Evolutionary conservation across 2,329 filamentous ascomycete genomes (phyloP).

Genomic region (Pseudogymnoascus sp.): DNA sequence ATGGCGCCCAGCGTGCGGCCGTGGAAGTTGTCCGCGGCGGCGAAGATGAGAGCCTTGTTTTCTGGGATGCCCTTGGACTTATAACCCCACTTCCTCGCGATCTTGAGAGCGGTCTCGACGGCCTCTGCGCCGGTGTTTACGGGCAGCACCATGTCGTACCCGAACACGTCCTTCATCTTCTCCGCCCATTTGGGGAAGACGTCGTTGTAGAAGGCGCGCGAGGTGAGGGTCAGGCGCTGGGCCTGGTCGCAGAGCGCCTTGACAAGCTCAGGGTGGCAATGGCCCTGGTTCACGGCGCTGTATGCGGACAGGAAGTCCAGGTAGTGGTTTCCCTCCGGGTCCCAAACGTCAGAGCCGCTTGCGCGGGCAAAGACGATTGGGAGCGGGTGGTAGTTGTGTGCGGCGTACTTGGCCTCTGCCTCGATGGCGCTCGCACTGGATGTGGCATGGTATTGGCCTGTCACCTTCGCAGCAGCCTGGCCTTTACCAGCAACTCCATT

Average conservation of each 20-base stretch:
- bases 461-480: constrained; percentile 20
- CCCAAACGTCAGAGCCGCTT: constrained; percentile 84
- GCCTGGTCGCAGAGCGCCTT: constrained; percentile 87
- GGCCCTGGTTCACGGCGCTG: constrained; percentile 94
- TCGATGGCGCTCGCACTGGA: constrained; percentile 74
- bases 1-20: constrained; percentile 93
- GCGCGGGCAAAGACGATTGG: constrained; percentile 88
- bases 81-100: constrained; percentile 96
- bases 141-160: constrained; percentile 94
- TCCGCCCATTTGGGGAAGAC: constrained; percentile 94
- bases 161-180: constrained; percentile 81
- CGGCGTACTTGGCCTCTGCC: constrained; percentile 74
- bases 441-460: constrained; percentile 56
- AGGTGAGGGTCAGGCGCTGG: constrained; percentile 80
- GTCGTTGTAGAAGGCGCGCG: constrained; percentile 94
- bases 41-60: constrained; percentile 76
- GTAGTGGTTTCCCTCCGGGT: constrained; percentile 91
- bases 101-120: constrained; percentile 91
- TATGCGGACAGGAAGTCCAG: constrained; percentile 98
- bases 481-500: constrained; percentile 30
- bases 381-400: constrained; percentile 97
- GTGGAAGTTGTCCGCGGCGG: constrained; percentile 89
- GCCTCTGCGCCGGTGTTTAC: constrained; percentile 98
- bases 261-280: constrained; percentile 94
- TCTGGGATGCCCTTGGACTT: constrained; percentile 86